These are phyloP conservation scores for Trichophyton equinum DNA, from an alignment of 2,329 filamentous ascomycete species.

Conservation along the genomic window DNA sequence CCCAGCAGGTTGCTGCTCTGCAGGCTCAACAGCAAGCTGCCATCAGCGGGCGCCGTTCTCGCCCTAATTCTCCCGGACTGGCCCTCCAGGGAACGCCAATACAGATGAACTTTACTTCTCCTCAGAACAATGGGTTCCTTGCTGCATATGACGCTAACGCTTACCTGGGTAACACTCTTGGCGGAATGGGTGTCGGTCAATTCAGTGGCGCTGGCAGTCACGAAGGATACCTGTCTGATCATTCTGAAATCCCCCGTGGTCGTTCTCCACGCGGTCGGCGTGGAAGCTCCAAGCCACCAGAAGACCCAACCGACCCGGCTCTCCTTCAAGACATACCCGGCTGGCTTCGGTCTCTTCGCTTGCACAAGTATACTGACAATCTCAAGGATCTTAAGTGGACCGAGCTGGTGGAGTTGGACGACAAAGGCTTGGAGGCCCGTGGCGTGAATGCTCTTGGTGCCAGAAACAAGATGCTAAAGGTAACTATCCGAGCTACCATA, in stretches of 20 bases:
- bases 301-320: slow-evolving; percentile 85
- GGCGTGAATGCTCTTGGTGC: slow-evolving; percentile 93
- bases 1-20: slow-evolving; percentile 72
- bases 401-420: slow-evolving; percentile 80
- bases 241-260: slow-evolving; percentile 80
- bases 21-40: slow-evolving; percentile 52
- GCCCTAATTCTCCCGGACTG: slow-evolving; percentile 79
- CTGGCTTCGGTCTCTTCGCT: slow-evolving; percentile 84
- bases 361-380: slow-evolving; percentile 99
- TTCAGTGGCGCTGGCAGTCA: slow-evolving; percentile 58
- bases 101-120: slow-evolving; percentile 63
- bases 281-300: slow-evolving; percentile 91
- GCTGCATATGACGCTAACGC: slow-evolving; percentile 69
- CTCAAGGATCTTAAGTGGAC: slow-evolving; percentile 96
- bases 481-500: slow-evolving; percentile 19
- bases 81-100: slow-evolving; percentile 54
- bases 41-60: slow-evolving; percentile 52
- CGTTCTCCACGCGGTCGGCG: slow-evolving; percentile 83
- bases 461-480: slow-evolving; percentile 95
- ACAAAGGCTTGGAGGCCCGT: slow-evolving; percentile 80
- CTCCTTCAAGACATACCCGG: slow-evolving; percentile 89
- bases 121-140: slow-evolving; percentile 89
- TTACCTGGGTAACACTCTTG: slow-evolving; percentile 59
- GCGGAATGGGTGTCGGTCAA: slow-evolving; percentile 57
- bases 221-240: slow-evolving; percentile 86